Base-by-base conservation (phyloP, 306 rosid genomes). In the Lotus japonicus region DNA sequence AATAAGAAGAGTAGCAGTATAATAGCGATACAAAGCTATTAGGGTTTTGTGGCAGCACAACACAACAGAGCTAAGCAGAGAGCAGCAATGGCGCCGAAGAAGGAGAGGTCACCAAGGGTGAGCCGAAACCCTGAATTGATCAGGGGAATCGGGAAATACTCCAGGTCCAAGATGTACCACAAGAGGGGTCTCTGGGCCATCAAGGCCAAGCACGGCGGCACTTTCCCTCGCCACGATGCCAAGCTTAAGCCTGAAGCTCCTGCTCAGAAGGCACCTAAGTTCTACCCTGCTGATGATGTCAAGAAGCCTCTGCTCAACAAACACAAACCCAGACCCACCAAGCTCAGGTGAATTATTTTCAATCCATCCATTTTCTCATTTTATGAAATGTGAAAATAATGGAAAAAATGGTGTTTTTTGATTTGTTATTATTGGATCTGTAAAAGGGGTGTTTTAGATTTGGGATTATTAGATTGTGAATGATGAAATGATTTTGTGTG, bases 111-210 rank as follows among this genome's bases (percentile, higher is more conserved):
- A 6, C 73, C 81, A 0, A 75, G 68, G 65, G 84, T 77, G 0
- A 74, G 71, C 71, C 26, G 92, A 6, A 87, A 87, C 82, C 92
- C 92, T 1, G 92, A 84, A 38, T 67, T 87, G 35, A 80, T 87
- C 5, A 44, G 92, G 31, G 92, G 92, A 1, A 74, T 87, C 9
- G 87, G 92, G 4, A 87, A 84, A 56, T 79, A 77, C 75, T 79
- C 92, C 0, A 72, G 82, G 46, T 87, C 89, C 0, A 4, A 79
- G 41, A 87, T 84, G 92, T 87, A 87, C 72, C 92, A 87, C 73
- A 87, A 87, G 68, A 72, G 92, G 6, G 92, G 92, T 9, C 79
- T 87, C 0, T 87, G 89, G 92, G 92, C 92, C 2, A 84, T 87
- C 73, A 87, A 87, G 81, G 92, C 92, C 7, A 87, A 87, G 39